These are phyloP conservation scores for Arthrocladium fulminans DNA, from an alignment of 2,329 filamentous ascomycete genomes.

Conservation along the genomic window DNA sequence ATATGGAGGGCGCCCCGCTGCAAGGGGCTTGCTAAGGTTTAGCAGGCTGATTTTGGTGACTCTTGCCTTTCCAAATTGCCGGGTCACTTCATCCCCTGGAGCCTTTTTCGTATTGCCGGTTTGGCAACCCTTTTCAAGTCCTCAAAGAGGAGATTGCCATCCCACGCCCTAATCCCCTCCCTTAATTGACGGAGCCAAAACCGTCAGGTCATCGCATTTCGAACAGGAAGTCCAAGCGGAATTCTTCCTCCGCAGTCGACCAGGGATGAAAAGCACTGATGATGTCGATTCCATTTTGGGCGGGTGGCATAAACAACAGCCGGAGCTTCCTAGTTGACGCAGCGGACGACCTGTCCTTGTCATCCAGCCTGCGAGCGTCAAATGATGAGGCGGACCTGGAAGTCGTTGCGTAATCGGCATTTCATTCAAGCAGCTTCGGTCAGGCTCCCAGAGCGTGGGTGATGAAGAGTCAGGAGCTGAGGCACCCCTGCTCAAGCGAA, in stretches of 20 bases:
- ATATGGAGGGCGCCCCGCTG: neutral
- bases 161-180: neutral
- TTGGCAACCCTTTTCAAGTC: neutral
- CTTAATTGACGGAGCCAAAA: neutral
- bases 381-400: neutral
- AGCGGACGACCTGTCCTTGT: neutral
- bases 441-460: neutral
- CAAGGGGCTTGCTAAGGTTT: constrained; percentile 2
- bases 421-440: neutral
- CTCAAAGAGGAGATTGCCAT: neutral
- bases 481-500: neutral
- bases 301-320: neutral
- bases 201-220: neutral
- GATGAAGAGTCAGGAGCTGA: neutral
- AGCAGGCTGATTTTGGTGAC: neutral
- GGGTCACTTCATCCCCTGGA: constrained; percentile 5
- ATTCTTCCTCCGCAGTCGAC: neutral
- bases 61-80: constrained; percentile 1
- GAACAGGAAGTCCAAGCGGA: neutral
- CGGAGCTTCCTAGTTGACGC: neutral
- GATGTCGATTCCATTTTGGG: neutral
- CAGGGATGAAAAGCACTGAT: neutral
- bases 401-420: neutral
- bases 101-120: neutral
- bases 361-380: neutral